Conservation (phyloP, 73 alveolate species). For the Tetrahymena elliotti region DNA sequence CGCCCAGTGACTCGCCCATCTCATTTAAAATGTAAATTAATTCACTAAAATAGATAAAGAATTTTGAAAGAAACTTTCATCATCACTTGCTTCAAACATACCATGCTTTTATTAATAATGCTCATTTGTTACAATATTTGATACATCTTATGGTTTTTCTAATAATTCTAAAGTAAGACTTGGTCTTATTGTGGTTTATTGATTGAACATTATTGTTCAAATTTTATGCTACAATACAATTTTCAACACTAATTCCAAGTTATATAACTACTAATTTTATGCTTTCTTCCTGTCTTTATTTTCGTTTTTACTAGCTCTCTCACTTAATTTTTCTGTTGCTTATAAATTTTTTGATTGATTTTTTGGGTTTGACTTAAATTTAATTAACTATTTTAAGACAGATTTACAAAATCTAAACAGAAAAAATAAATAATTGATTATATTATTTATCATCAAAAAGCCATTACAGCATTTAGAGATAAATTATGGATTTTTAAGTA, state of each 20-base stretch:
- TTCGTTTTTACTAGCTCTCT: not conserved
- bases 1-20: not conserved
- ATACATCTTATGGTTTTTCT: not conserved
- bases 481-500: no score
- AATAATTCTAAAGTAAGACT: not conserved
- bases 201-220: not conserved
- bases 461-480: no score
- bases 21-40: not conserved
- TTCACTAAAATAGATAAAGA: not conserved
- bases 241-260: not conserved
- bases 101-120: not conserved
- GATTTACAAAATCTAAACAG: not conserved
- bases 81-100: not conserved
- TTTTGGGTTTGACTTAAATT: not conserved
- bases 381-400: not conserved
- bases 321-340: not conserved
- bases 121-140: not conserved
- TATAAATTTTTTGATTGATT: not conserved
- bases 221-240: not conserved
- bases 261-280: no score
- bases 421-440: not conserved
- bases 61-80: not conserved
- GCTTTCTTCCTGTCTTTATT: not conserved
- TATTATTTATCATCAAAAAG: not conserved
- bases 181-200: not conserved